Evolutionary conservation across 2,329 filamentous ascomycete genomes (phyloP), one percentile per base, ranked within the genome.

Genomic region (Colletotrichum sansevieriae): DNA sequence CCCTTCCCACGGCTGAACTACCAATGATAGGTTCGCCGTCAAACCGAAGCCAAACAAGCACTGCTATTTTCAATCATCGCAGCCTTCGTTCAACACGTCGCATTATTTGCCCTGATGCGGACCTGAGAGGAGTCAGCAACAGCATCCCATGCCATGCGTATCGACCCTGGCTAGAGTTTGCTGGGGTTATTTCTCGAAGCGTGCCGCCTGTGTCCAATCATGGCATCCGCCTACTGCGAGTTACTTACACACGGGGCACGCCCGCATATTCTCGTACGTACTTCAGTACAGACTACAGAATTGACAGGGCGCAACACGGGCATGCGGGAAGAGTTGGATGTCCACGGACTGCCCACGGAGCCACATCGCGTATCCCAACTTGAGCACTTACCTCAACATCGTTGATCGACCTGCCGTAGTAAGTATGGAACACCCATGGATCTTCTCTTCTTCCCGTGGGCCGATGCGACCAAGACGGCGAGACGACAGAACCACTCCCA

Each of bases 231-330:
- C 65, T 68, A 61, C 65, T 68, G 62, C 65, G 56, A 65, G 25
- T 65, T 41, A 65, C 62, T 68, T 65, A 65, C 65, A 68, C 65
- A 65, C 55, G 62, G 47, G 44, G 33, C 56, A 46, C 35, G 62
- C 62, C 62, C 49, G 65, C 55, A 65, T 68, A 56, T 61, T 35
- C 51, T 68, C 39, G 47, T 65, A 65, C 63, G 65, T 2, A 18
- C 18, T 18, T 18, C 18, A 18, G 18, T 55, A 59, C 35, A 56
- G 47, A 41, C 64, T 35, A 67, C 47, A 60, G 55, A 46, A 60
- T 49, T 39, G 55, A 37, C 55, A 68, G 65, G 65, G 65, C 61
- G 62, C 47, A 25, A 41, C 39, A 43, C 35, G 47, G 20, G n/a
- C 55, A 61, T 55, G 46, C 46, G 39, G 33, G 39, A 65, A 54